phyloP scores from a whole-genome alignment of 441 rosid genomes.

The Macaranga tanarius region DNA sequence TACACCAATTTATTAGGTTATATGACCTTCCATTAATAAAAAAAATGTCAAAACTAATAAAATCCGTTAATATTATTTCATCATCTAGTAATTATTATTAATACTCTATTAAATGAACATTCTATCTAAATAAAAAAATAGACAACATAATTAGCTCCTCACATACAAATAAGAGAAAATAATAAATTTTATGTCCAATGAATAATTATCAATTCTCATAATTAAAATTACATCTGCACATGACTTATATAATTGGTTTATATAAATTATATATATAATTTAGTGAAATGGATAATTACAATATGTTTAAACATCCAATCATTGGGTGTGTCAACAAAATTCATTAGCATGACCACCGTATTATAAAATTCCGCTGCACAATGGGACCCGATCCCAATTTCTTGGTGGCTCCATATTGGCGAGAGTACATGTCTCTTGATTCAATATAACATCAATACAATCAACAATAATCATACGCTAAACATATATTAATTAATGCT shows the following conservation, averaged over 20 bases:
- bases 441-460: too few relatives aligned
- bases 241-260: too few relatives aligned
- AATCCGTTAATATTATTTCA: too few relatives aligned
- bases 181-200: background rate
- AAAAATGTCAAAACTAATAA: too few relatives aligned
- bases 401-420: conserved; percentile 15
- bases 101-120: background rate
- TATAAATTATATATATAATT: background rate
- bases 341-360: background rate
- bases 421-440: background rate
- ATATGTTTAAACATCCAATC: conserved; percentile 26
- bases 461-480: too few relatives aligned
- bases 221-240: background rate
- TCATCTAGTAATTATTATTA: background rate
- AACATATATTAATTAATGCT: too few relatives aligned
- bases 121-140: background rate
- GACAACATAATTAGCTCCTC: background rate
- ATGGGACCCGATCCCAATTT: conserved; percentile 20
- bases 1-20: too few relatives aligned
- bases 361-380: background rate
- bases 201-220: background rate
- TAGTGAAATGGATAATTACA: conserved; percentile 2
- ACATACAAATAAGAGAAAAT: background rate
- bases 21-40: too few relatives aligned
- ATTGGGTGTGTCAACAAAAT: conserved; percentile 21